phyloP scores from a whole-genome alignment of 768 basidiomycete species.

The Sarcodon aspratus region DNA sequence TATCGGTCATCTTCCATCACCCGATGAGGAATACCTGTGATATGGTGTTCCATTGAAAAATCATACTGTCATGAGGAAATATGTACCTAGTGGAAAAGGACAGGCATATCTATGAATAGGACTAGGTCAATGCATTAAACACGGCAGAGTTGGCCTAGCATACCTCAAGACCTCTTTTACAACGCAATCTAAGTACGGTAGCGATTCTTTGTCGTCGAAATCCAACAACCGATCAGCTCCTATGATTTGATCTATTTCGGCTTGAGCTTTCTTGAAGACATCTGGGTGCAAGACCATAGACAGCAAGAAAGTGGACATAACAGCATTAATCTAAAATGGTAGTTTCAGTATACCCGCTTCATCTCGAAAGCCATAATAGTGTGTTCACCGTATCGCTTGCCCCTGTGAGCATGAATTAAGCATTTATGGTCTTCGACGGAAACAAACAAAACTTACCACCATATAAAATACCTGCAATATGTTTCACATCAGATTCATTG shows the following conservation, averaged over 20 bases:
- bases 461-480: constrained; percentile 11
- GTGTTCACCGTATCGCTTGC: constrained; percentile 10
- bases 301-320: constrained; percentile 27
- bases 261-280: constrained; percentile 25
- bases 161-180: constrained; percentile 12
- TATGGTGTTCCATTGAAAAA: neutral
- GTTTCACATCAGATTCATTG: constrained; percentile 12
- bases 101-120: constrained; percentile 7
- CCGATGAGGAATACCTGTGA: constrained; percentile 10
- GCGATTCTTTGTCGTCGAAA: constrained; percentile 24
- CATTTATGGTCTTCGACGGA: neutral
- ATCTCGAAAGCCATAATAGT: neutral
- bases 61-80: neutral
- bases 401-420: constrained; percentile 6
- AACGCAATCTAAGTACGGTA: constrained; percentile 30
- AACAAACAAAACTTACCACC: constrained; percentile 7
- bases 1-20: constrained; percentile 12
- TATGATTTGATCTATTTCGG: constrained; percentile 30
- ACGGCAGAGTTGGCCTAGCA: neutral
- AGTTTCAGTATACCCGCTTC: too few relatives aligned
- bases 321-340: constrained; percentile 23
- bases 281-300: constrained; percentile 29
- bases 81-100: constrained; percentile 8
- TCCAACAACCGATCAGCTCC: constrained; percentile 28
- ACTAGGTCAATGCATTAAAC: neutral